Evolutionary conservation across 768 basidiomycete species (phyloP), one percentile per base, ranked within the genome.

Genomic region (Suillus subaureus): DNA sequence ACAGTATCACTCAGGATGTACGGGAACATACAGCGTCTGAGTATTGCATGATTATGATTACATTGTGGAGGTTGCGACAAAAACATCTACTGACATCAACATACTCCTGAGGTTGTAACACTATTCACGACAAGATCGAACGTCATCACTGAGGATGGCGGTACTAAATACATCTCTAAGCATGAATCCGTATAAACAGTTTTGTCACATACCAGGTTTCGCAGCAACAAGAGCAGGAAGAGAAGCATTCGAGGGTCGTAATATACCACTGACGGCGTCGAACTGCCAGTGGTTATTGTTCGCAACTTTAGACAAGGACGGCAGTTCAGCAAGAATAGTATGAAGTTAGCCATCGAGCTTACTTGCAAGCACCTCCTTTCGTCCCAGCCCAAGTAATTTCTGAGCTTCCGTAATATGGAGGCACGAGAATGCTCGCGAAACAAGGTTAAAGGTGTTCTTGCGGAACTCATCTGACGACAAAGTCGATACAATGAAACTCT

Each of bases 341-440:
- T 3, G 28, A 15, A 7, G 3, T 31, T 6, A 21, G 12, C 5
- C 26, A 51, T 28, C 7, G 9, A 37, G 63, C 75, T 23, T 68
- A 81, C 82, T 69, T 40, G 73, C 54, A 35, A 79, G 62, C 3
- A 81, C 67, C 52, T 75, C 69, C 15, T 82, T 77, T 1, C 62
- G 45, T 6, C 73, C 62, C 21, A 87, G 74, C 28, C 88, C 87
- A 49, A 92, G 79, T 71, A 90, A 91, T 33, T 68, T 74, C 68
- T 86, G 82, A 15, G 86, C 87, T 4, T 88, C 79, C 3, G 81
- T 63, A 13, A 87, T 66, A 15, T 86, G 83, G 28, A 93, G 76
- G 2, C 88, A 86, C 3, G 84, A 82, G 74, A 90, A 92, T n/a
- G 88, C 89, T 69, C 81, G 85, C 11, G 86, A 83, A 26, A 92